Evolutionary conservation across 2,329 filamentous ascomycete genomes (phyloP), one percentile per base, ranked within the genome.

Genomic region (Chalaropsis ovoidea): DNA sequence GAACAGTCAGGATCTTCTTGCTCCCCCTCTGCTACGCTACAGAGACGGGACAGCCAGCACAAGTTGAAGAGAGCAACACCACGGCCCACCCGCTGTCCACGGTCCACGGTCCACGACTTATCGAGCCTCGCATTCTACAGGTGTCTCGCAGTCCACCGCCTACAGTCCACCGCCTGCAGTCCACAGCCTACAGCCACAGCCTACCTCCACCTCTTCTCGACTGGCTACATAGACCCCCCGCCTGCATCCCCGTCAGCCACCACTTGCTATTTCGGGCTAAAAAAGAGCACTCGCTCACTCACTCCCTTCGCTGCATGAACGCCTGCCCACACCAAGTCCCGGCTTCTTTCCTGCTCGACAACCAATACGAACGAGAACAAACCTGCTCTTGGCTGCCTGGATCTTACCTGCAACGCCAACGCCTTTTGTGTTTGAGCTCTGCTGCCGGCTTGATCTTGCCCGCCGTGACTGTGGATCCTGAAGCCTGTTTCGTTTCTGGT

Each of bases 331-430:
- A 13, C 22, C 19, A 31, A 15, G 24, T 56, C n/a, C 22, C 27
- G 27, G 22, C 52, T 56, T 56, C 27, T 56, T 31, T 56, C 52
- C 52, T 35, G 52, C 27, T 56, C 52, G 47, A 49, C 47, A 15
- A 7, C 22, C 52, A 35, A 35, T 56, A 56, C 52, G 52, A 35
- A 35, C 52, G 1, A 15, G 27, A 31, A 35, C 27, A n/a, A 31
- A 15, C 52, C 8, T 5, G 17, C 52, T 11, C 15, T 17, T 31
- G 22, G 52, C 10, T 56, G 22, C 52, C 17, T 35, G 52, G 13
- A n/a, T 35, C 13, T 31, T 31, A 56, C 22, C 15, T 56, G 3
- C 31, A 31, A 31, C 31, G 31, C 15, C 49, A 54, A 54, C 10
- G 49, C 13, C 13, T 15, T 31, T 56, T 27, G 22, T 56, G 22